Base-by-base conservation (phyloP, 2,329 filamentous ascomycete genomes). In the Penicillium verrucosum region DNA sequence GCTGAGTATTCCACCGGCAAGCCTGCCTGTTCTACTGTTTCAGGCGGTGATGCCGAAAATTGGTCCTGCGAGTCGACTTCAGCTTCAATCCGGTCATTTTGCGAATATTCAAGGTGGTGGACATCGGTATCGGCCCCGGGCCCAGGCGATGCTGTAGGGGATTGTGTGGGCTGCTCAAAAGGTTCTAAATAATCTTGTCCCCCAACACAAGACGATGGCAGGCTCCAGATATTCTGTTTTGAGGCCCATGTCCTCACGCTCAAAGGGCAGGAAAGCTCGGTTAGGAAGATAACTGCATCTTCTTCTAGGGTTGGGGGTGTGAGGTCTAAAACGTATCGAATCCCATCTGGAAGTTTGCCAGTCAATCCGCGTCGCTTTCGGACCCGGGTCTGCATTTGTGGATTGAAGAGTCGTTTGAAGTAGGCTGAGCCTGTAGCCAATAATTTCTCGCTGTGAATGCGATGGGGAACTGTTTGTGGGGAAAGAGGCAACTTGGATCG, bases 251-350 rank as follows among this genome's bases (percentile, higher is more conserved):
- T 75, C 29, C 79, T 78, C 34, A 88, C 77, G 0, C 81, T 80
- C 4, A 75, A 69, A 0, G 85, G 82, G 51, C 86, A 80, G 12
- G 81, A 86, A 12, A 88, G 65, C 56, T 85, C 80, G 0, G 82
- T 82, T 56, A 85, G 77, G 57, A 83, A 76, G 25, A 83, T 80
- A 1, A 86, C 81, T 10, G 84, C 79, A 12, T 87, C 85, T 2
- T 88, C 85, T 1, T 84, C 87, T 65, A 87, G 81, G 0, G 72
- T 72, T 0, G 82, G 80, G 0, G 86, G 86, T 0, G 85, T 88
- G 12, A 89, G 75, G 61, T 89, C 85, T 36, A 89, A 64, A 18
- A 88, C 73, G 60, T 82, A 88, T 56, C 80, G 79, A 65, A 88
- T 72, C 0, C 78, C 80, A 2, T 70, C 62, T 0, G 68, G 70